Percentiles rank a stretch among this genome's conserved stretches.
These are phyloP conservation scores for Circinella umbellata DNA, from an alignment of 371 early-diverging fungal species.

Conservation along the genomic window DNA sequence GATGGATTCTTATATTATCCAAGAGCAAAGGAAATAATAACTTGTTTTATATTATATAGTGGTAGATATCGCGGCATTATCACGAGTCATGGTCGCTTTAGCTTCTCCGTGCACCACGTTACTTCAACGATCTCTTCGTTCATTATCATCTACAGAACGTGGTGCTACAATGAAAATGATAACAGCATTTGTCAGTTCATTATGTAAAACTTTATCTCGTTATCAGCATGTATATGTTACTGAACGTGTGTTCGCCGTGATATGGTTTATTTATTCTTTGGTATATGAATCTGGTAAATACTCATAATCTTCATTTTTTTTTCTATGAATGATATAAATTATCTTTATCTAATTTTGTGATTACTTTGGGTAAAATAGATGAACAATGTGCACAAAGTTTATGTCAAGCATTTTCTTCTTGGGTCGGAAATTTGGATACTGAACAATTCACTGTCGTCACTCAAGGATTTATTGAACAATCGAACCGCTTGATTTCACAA, in stretches of 20 bases:
- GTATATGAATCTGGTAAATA: slow-evolving; percentile 17
- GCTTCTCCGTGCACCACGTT: slow-evolving; percentile 18
- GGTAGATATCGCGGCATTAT: slow-evolving; percentile 25
- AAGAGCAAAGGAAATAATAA: neutral
- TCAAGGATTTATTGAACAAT: slow-evolving; percentile 27
- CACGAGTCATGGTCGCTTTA: slow-evolving; percentile 11
- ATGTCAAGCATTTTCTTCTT: slow-evolving; percentile 28
- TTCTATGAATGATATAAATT: no score
- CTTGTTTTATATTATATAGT: slow-evolving; percentile 14
- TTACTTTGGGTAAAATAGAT: slow-evolving; percentile 3
- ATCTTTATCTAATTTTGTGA: no score
- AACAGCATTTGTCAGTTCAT: slow-evolving; percentile 38
- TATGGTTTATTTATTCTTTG: slow-evolving; percentile 40
- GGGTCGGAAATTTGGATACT: slow-evolving; percentile 33
- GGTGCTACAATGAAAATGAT: slow-evolving; percentile 20
- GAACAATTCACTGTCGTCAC: slow-evolving; percentile 37
- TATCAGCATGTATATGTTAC: slow-evolving; percentile 32
- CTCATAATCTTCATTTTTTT: neutral
- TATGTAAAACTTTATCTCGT: slow-evolving; percentile 34
- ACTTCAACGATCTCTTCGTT: slow-evolving; percentile 27
- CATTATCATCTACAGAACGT: neutral
- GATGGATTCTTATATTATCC: neutral
- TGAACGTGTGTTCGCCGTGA: slow-evolving; percentile 30
- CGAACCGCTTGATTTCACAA: slow-evolving; percentile 18
- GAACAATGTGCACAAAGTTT: slow-evolving; percentile 20